Percentiles rank a stretch among this genome's conserved stretches.
phyloP scores from a whole-genome alignment of 139 green algal genomes.

The Closterium sp. region DNA sequence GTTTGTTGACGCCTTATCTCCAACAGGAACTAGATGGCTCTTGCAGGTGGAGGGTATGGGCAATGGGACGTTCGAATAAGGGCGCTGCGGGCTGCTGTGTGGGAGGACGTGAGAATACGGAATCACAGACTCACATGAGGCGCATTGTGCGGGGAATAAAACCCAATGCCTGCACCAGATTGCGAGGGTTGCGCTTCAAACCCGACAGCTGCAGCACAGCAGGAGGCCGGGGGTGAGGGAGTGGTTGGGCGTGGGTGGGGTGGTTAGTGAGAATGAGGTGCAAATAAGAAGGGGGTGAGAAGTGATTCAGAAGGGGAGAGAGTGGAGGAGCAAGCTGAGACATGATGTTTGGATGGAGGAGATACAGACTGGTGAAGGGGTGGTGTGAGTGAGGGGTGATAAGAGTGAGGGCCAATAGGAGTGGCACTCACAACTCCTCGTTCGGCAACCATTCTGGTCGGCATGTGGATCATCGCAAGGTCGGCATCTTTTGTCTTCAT shows the following conservation, averaged over 20 bases:
- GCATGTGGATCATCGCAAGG: slow-evolving; percentile 24
- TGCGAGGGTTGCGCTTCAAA: background rate
- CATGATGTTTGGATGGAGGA: too few species aligned
- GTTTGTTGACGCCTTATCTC: too few species aligned
- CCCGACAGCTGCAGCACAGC: background rate
- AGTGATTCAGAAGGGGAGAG: too few species aligned
- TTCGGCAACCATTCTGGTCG: slow-evolving; percentile 23
- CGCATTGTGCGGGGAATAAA: background rate
- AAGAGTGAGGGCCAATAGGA: background rate
- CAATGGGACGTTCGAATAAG: too few species aligned
- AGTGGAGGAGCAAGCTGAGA: background rate
- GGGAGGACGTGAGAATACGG: too few species aligned
- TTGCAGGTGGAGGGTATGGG: too few species aligned
- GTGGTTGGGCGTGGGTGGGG: background rate
- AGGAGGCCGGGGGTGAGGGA: too few species aligned
- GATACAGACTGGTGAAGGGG: too few species aligned
- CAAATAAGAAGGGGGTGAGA: background rate
- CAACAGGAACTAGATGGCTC: too few species aligned
- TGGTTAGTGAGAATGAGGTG: background rate
- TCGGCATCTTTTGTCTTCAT: slow-evolving; percentile 5
- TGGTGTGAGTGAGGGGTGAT: too few species aligned
- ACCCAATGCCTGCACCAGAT: background rate
- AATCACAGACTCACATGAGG: slow-evolving; percentile 6
- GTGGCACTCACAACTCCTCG: slow-evolving; percentile 3
- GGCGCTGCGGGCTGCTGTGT: too few species aligned